Evolutionary conservation across 2,329 filamentous ascomycete genomes (phyloP).

Genomic region (Colletotrichum kahawae): DNA sequence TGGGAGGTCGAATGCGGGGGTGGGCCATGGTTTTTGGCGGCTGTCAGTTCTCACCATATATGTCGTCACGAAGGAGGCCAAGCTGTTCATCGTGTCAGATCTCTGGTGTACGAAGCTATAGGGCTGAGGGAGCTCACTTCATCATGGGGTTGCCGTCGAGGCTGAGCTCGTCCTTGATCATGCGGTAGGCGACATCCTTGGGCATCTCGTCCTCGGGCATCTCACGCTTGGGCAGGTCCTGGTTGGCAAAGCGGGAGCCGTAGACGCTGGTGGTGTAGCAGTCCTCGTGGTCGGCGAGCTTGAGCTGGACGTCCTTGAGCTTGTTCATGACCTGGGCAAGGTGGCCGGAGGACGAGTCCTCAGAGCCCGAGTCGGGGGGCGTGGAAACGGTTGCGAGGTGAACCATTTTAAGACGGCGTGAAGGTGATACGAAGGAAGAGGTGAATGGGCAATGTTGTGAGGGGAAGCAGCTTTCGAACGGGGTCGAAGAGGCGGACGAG

Average conservation of each 20-base stretch:
- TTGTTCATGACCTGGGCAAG: conserved; percentile 5
- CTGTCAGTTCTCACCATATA: conserved; percentile 73
- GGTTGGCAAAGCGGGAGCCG: conserved; percentile 80
- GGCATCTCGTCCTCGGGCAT: conserved; percentile 95
- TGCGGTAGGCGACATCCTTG: conserved; percentile 87
- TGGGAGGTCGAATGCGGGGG: not conserved
- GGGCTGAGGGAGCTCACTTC: conserved; percentile 57
- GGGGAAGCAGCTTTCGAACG: not conserved
- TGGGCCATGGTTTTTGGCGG: not conserved
- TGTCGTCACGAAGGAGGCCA: conserved; percentile 93
- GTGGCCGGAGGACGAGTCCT: conserved; percentile 3
- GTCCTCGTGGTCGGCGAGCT: conserved; percentile 57
- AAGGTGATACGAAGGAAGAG: not conserved
- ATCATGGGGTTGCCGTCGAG: conserved; percentile 91
- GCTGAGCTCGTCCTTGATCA: conserved; percentile 95
- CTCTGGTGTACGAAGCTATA: not conserved
- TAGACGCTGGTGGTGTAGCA: conserved; percentile 82
- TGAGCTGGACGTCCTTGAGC: conserved; percentile 25
- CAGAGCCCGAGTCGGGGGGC: conserved; percentile 9
- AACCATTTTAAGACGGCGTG: conserved; percentile 5
- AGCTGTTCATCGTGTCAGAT: conserved; percentile 47
- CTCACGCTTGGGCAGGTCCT: conserved; percentile 80
- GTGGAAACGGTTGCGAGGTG: conserved; percentile 17
- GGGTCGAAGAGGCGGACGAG: not conserved
- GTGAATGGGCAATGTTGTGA: not conserved